Evolutionary conservation across 2,329 filamentous ascomycete species (phyloP).

Genomic region (Colletotrichum lentis): DNA sequence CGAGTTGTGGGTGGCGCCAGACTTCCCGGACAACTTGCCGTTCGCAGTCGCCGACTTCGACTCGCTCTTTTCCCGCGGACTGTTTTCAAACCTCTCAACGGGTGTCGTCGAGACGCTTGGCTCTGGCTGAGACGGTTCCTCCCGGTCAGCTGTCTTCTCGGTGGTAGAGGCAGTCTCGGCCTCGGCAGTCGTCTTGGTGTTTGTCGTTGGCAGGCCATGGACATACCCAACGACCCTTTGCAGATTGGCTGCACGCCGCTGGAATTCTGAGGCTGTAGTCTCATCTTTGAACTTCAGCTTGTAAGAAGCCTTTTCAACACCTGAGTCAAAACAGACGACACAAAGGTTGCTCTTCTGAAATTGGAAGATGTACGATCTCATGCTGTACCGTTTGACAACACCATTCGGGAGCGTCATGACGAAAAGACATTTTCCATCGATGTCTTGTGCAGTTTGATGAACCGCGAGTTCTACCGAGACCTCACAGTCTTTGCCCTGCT

Average conservation of each 20-base stretch:
- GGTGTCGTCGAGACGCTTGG: not conserved
- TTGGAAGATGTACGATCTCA: not conserved
- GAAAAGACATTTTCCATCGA: not conserved
- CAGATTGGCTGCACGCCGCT: not conserved
- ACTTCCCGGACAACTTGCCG: too few relatives aligned
- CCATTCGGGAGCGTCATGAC: not conserved
- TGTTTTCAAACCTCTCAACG: too few relatives aligned
- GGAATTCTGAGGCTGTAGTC: not conserved
- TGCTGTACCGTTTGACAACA: not conserved
- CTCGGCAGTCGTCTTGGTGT: not conserved
- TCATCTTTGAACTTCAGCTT: not conserved
- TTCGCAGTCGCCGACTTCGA: not conserved
- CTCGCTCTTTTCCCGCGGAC: not conserved
- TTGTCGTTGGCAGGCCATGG: not conserved
- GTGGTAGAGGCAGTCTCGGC: not conserved
- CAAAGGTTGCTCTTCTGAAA: not conserved
- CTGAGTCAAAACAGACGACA: not conserved
- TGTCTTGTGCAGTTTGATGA: not conserved
- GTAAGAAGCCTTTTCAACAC: not conserved
- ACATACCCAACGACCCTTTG: slow-evolving; percentile 2
- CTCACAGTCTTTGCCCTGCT: not conserved
- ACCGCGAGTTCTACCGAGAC: not conserved
- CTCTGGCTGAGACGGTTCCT: not conserved
- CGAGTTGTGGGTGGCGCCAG: not conserved
- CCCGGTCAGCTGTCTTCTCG: not conserved